phyloP scores from a whole-genome alignment of 768 basidiomycete genomes.

The Artomyces pyxidatus region DNA sequence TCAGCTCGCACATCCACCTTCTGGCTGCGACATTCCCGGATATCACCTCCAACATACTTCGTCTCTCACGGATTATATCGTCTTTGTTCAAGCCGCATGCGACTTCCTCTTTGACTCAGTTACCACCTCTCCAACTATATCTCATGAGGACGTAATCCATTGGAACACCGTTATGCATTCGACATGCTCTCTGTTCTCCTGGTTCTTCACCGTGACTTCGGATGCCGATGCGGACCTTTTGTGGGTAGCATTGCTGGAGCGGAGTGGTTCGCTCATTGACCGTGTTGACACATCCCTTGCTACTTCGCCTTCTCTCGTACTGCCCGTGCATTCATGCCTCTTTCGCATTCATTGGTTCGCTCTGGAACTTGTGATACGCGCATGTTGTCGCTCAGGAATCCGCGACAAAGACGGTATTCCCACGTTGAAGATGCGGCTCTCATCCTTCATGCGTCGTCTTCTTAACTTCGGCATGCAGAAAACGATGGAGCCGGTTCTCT shows the following conservation, averaged over 20 bases:
- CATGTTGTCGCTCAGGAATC: background rate
- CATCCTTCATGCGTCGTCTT: conserved; percentile 28
- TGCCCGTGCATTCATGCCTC: background rate
- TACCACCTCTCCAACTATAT: conserved; percentile 40
- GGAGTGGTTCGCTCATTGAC: conserved; percentile 7
- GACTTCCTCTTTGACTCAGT: conserved; percentile 22
- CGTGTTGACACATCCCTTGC: conserved; percentile 7
- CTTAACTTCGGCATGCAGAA: conserved; percentile 44
- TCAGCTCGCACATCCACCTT: conserved; percentile 23
- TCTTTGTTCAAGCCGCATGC: conserved; percentile 13
- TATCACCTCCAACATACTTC: conserved; percentile 38
- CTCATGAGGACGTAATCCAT: conserved; percentile 25
- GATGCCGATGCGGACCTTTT: conserved; percentile 3
- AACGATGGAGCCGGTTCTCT: conserved; percentile 32
- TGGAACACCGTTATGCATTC: conserved; percentile 35
- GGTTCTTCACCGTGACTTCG: conserved; percentile 1
- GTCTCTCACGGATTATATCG: conserved; percentile 32
- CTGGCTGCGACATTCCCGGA: conserved; percentile 27
- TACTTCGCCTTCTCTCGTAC: background rate
- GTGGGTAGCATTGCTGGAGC: conserved; percentile 9
- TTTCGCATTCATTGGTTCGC: conserved; percentile 12
- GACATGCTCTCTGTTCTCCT: conserved; percentile 16
- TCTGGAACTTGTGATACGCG: conserved; percentile 9
- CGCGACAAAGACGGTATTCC: conserved; percentile 3
- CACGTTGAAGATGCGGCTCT: conserved; percentile 1